Base-by-base conservation (phyloP, 768 basidiomycete species). In the Astraeus odoratus region DNA sequence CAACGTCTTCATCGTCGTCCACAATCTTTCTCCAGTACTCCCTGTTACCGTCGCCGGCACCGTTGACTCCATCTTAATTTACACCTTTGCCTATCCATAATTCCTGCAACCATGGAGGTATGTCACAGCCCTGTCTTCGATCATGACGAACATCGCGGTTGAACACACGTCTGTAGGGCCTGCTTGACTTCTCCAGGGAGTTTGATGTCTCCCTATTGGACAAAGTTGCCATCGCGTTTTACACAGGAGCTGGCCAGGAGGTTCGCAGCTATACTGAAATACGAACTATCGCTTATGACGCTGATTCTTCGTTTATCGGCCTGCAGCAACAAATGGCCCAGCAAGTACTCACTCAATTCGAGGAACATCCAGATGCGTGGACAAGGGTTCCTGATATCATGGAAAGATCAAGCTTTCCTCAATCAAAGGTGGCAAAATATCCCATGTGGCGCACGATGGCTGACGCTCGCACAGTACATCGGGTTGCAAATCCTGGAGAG, bases 301-400 rank as follows among this genome's bases (percentile, higher is more conserved):
- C 44, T 52, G 22, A 57, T 52, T 44, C 38, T 33, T 15, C 27
- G 19, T 42, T 44, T 44, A 22, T 42, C 40, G 18, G 25, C 15
- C 39, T 36, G 43, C 59, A 98, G 94, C 94, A 94, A 88, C 86
- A 88, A 80, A 65, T 83, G 63, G 95, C 95, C 13, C 95, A 98
- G 67, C 86, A 86, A 63, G 75, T 91, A 51, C 76, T 99, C 54
- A 96, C 95, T 7, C 93, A 94, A 61, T 85, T 99, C 59, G 93
- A 98, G 66, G 96, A 99, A 49, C 77, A 92, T 64, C 87, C 89
- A 15, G 95, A 98, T 48, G 83, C 94, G 27, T 99, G 96, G 96
- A 94, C 93, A 52, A 78, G 88, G 64, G 96, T 98, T 6, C 96
- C 96, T 31, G 86, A 87, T 49, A 87, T 99, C 56, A 73, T 99